Evolutionary conservation across 352 stramenopile genomes (phyloP).

Genomic region (Phytophthora pini): DNA sequence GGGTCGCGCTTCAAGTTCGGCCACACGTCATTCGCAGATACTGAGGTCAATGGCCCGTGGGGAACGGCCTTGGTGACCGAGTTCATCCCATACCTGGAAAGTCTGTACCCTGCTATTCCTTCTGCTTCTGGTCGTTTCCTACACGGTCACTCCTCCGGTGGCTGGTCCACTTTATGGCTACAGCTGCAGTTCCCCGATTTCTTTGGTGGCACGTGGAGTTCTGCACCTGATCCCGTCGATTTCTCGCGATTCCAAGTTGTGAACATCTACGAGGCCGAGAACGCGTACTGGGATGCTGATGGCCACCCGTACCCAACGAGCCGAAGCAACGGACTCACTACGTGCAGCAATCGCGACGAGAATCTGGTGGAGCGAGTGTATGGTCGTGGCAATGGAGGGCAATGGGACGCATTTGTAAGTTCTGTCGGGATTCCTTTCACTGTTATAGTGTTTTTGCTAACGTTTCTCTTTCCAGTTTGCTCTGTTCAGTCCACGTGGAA

Average conservation of each 20-base stretch:
- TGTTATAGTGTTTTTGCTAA: slow-evolving; percentile 6
- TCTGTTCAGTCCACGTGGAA: slow-evolving; percentile 64
- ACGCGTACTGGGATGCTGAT: slow-evolving; percentile 77
- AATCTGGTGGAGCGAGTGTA: slow-evolving; percentile 76
- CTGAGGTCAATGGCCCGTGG: slow-evolving; percentile 70
- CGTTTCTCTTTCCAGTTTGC: slow-evolving; percentile 46
- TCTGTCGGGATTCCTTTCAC: neutral
- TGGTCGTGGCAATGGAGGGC: slow-evolving; percentile 68
- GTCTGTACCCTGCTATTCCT: slow-evolving; percentile 47
- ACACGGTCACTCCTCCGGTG: slow-evolving; percentile 77
- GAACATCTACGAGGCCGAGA: slow-evolving; percentile 75
- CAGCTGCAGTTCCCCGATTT: slow-evolving; percentile 76
- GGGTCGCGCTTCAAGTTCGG: slow-evolving; percentile 80
- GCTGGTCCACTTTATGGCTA: slow-evolving; percentile 76
- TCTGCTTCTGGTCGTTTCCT: slow-evolving; percentile 55
- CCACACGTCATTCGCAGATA: slow-evolving; percentile 80
- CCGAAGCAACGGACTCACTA: slow-evolving; percentile 54
- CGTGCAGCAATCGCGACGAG: slow-evolving; percentile 73
- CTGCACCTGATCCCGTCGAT: slow-evolving; percentile 73
- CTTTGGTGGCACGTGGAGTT: slow-evolving; percentile 82
- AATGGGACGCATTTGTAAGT: slow-evolving; percentile 86
- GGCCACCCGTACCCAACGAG: slow-evolving; percentile 65
- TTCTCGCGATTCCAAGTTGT: slow-evolving; percentile 73
- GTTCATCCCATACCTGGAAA: slow-evolving; percentile 75
- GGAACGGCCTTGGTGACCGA: slow-evolving; percentile 69